Conservation (phyloP, 202 grass and related monocot species). For the Carex arenaria region DNA sequence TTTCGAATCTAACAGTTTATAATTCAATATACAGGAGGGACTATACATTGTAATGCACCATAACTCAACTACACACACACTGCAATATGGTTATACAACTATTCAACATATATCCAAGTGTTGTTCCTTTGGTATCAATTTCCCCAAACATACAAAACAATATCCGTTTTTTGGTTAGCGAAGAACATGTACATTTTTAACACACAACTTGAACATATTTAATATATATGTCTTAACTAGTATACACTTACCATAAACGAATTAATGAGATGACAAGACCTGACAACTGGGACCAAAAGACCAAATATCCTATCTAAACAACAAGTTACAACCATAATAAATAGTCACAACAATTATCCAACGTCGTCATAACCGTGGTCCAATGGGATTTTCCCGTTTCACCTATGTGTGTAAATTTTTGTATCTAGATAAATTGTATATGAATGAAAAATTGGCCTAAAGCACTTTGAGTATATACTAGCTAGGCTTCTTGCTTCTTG, state of each 20-base stretch:
- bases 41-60: no score
- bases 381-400: constrained; percentile 31
- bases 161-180: background rate
- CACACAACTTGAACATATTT: background rate
- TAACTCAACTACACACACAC: no score
- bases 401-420: constrained; percentile 21
- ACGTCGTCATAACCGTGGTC: background rate
- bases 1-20: no score
- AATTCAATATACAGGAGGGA: no score
- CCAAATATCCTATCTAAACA: constrained; percentile 12
- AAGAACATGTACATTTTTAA: background rate
- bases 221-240: background rate
- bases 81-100: background rate
- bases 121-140: background rate
- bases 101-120: background rate
- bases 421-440: constrained; percentile 7
- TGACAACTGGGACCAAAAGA: constrained; percentile 3
- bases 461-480: background rate
- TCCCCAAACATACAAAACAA: background rate
- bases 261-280: background rate
- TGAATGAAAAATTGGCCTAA: constrained; percentile 24
- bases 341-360: constrained; percentile 14
- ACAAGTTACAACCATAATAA: constrained; percentile 9
- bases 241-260: constrained; percentile 18
- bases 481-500: background rate